phyloP scores from a whole-genome alignment of 1,284 basidiomycete genomes.

The Prillingera fragicola region DNA sequence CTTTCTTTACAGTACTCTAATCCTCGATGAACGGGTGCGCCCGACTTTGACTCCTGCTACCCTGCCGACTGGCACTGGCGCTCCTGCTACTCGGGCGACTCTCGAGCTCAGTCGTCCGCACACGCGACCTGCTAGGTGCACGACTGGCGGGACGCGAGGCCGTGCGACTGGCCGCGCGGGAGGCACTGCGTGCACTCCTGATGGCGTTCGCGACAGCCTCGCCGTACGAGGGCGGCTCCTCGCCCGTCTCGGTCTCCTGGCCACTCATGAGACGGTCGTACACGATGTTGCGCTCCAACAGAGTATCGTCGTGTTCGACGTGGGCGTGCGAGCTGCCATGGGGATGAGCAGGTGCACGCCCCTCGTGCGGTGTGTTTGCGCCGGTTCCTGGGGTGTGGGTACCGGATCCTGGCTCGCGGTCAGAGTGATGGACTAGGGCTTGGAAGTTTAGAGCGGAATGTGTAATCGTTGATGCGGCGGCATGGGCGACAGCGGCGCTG shows the following conservation, averaged over 20 bases:
- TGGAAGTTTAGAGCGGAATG: no score
- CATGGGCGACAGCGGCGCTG: not conserved
- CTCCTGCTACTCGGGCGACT: no score
- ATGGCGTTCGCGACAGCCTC: slow-evolving; percentile 38
- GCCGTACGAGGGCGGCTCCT: slow-evolving; percentile 60
- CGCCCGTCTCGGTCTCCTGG: slow-evolving; percentile 59
- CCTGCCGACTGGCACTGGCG: no score
- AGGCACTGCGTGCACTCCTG: slow-evolving; percentile 8
- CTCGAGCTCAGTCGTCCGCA: no score
- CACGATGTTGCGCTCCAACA: slow-evolving; percentile 47
- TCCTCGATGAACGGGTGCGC: no score
- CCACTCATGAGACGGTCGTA: slow-evolving; percentile 57
- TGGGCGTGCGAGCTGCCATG: no score
- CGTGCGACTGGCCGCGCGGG: slow-evolving; percentile 3
- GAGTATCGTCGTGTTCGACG: slow-evolving; percentile 35
- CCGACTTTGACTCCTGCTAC: no score
- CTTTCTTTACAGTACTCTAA: no score
- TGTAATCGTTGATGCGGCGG: not conserved
- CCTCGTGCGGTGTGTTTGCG: no score
- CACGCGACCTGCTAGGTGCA: slow-evolving; percentile 1
- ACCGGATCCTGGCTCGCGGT: slow-evolving; percentile 20
- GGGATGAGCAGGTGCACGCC: no score
- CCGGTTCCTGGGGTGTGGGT: no score
- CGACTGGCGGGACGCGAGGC: not conserved
- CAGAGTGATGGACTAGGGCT: no score